Evolutionary conservation across 2,329 filamentous ascomycete genomes (phyloP).

Genomic region (Monilinia laxa): DNA sequence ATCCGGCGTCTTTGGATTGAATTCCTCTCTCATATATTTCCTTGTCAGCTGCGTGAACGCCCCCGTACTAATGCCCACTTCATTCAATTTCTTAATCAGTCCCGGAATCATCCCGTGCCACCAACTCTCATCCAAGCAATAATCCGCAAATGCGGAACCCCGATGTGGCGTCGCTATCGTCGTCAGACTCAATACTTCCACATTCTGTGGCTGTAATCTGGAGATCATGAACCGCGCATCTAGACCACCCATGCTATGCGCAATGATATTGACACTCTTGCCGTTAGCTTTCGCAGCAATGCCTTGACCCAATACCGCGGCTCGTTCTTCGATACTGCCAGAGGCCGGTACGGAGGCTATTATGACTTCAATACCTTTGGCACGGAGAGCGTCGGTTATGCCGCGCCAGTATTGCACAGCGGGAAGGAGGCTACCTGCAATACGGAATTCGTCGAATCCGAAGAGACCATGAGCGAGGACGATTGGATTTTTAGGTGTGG

Average conservation of each 20-base stretch:
- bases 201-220: conserved; percentile 47
- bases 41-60: conserved; percentile 62
- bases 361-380: conserved; percentile 56
- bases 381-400: conserved; percentile 56
- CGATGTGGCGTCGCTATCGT: conserved; percentile 44
- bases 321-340: conserved; percentile 59
- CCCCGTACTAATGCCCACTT: conserved; percentile 55
- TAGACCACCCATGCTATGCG: conserved; percentile 67
- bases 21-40: conserved; percentile 56
- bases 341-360: conserved; percentile 62
- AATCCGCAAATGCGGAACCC: conserved; percentile 53
- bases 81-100: conserved; percentile 53
- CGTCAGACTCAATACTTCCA: conserved; percentile 47
- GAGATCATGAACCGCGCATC: conserved; percentile 67
- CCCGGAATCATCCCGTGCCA: conserved; percentile 52
- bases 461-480: conserved; percentile 65
- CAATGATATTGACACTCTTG: conserved; percentile 71
- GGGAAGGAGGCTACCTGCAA: conserved; percentile 52
- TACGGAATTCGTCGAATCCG: conserved; percentile 59
- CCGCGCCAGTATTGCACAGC: conserved; percentile 64
- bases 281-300: conserved; percentile 50
- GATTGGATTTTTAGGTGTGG: conserved; percentile 58
- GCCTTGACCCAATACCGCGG: conserved; percentile 54
- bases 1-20: conserved; percentile 59
- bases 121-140: conserved; percentile 50